phyloP scores from a whole-genome alignment of 148 eudicot genomes.

The Nepenthes gracilis region DNA sequence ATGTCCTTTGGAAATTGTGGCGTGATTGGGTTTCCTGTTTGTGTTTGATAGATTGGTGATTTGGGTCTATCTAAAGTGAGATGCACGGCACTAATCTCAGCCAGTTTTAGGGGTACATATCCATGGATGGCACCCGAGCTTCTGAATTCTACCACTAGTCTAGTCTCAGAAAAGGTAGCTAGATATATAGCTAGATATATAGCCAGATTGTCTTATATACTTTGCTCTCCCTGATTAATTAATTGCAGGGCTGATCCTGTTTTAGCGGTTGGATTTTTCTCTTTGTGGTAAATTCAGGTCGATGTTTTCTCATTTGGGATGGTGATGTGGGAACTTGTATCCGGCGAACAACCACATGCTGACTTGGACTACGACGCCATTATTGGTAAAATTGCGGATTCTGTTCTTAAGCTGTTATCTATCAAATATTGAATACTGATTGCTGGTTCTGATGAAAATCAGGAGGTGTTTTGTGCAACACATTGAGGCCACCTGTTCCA shows the following conservation, averaged over 20 bases:
- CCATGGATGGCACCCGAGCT: slow-evolving; percentile 14
- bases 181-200: no score
- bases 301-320: slow-evolving; percentile 13
- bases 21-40: not conserved
- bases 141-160: slow-evolving; percentile 9
- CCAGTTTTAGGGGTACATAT: slow-evolving; percentile 8
- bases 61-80: slow-evolving; percentile 10
- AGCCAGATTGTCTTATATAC: not conserved
- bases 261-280: not conserved
- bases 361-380: slow-evolving; percentile 8
- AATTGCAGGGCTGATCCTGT: not conserved
- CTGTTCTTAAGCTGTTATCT: not conserved
- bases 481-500: no score
- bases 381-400: slow-evolving; percentile 2
- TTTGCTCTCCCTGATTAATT: not conserved
- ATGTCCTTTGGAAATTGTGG: no score
- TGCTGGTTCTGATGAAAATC: not conserved
- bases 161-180: slow-evolving; percentile 10
- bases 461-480: no score
- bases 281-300: slow-evolving; percentile 6
- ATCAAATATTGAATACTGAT: not conserved
- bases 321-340: slow-evolving; percentile 9
- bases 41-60: slow-evolving; percentile 8
- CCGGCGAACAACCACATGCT: slow-evolving; percentile 5
- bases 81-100: slow-evolving; percentile 8